A percentile compares a stretch with the other conserved stretches of the same genome.
Evolutionary conservation across 225 moss, liverwort and hornwort species (phyloP).

Genomic region (Ulota crispa): DNA sequence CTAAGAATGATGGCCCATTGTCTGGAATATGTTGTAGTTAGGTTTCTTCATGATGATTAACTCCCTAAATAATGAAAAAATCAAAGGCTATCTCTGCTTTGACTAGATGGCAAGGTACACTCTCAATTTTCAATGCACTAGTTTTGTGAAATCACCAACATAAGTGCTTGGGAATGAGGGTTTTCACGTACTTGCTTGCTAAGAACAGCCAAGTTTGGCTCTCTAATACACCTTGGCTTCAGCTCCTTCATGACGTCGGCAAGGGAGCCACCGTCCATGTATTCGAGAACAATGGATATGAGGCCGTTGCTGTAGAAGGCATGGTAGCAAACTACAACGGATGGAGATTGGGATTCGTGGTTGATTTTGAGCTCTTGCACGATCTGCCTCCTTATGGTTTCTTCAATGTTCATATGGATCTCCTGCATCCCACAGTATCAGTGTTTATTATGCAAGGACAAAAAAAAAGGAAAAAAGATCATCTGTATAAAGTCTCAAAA

Average conservation of each 20-base stretch:
- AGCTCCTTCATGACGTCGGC: slow-evolving; percentile 81
- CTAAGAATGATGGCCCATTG: neutral
- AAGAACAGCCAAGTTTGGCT: slow-evolving; percentile 75
- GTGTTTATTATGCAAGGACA: neutral
- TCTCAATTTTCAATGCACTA: neutral
- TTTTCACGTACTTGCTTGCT: slow-evolving; percentile 70
- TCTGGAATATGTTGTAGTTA: neutral
- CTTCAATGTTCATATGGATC: slow-evolving; percentile 60
- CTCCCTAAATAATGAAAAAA: neutral
- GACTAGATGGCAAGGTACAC: neutral
- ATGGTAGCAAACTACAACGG: slow-evolving; percentile 78
- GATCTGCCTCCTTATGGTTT: slow-evolving; percentile 50
- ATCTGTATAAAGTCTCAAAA: neutral
- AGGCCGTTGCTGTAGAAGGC: slow-evolving; percentile 84
- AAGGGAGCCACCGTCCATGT: slow-evolving; percentile 95
- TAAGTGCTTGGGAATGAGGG: neutral
- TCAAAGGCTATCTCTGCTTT: neutral
- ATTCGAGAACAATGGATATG: slow-evolving; percentile 90
- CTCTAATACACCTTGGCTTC: slow-evolving; percentile 48
- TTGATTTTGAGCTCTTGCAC: slow-evolving; percentile 57
- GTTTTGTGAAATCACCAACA: neutral
- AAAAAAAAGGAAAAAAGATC: neutral
- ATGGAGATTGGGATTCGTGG: slow-evolving; percentile 57
- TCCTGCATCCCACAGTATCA: slow-evolving; percentile 32
- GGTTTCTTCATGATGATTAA: neutral